Base-by-base conservation (phyloP, 169 alveolate genomes). In the Plasmodium knowlesi region DNA sequence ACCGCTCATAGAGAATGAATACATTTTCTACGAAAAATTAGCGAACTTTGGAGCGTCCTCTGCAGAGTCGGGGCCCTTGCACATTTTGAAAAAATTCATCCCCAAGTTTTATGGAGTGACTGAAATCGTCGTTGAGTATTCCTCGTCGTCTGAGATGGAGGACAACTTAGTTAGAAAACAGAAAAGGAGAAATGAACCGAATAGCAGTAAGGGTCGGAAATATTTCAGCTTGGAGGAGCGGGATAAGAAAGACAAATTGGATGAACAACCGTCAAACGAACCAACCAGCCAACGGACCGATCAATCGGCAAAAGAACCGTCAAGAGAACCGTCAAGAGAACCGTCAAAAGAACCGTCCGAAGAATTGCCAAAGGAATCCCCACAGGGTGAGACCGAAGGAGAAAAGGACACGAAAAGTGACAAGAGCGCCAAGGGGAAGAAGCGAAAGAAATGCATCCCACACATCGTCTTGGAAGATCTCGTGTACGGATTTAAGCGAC, bases 61-160 rank as follows among this genome's bases (percentile, higher is more conserved):
- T 70, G 89, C 95, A 12, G 97, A 93, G 73, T 89, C 96, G 28
- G 93, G 95, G 19, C 97, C 97, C 8, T 84, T 95, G 53, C 97
- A 93, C 41, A 85, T 93, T 39, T 91, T 95, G 70, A 93, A 93
- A 83, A 89, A 95, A 76, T 95, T 95, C 57, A 92, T 95, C 37
- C 97, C 97, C 14, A 92, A 94, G 43, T 95, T 93, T 85, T 94
- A 95, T 78, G 97, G 97, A 9, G 95, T 84, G 34, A 83, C 95
- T 3, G 97, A 95, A 50, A 74, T 95, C 19, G 79, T 82, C 73
- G 83, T 92, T 32, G 93, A 84, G 54, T 80, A 82, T 67, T 61
- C 43, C 37, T 54, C 86, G 4, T 12, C 73, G 34, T 54, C 71
- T 46, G 37, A 19, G 32, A 3, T 5, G 34, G 54, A 28, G 28